Conservation (phyloP, 768 basidiomycete species). For the Sistotremastrum suecicum region DNA sequence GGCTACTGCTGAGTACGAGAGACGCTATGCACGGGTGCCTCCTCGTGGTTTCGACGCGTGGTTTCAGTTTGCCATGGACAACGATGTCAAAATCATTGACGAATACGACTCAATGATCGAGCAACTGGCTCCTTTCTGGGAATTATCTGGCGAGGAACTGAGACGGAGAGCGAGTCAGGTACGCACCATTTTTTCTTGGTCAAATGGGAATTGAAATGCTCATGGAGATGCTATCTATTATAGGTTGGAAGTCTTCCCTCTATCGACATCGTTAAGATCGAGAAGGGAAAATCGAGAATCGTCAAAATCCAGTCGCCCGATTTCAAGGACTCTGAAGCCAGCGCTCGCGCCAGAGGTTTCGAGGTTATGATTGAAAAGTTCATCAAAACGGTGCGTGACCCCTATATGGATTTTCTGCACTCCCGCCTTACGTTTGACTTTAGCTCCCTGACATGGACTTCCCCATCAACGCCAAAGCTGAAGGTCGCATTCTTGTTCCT, state of each 20-base stretch:
- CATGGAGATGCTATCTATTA: not conserved
- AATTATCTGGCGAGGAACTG: conserved; percentile 56
- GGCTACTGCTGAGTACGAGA: conserved; percentile 72
- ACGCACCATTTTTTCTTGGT: conserved; percentile 7
- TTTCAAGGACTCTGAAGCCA: conserved; percentile 51
- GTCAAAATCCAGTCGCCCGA: conserved; percentile 42
- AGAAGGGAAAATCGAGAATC: conserved; percentile 43
- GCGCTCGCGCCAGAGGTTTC: conserved; percentile 69
- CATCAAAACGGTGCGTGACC: conserved; percentile 34
- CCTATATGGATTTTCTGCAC: not conserved
- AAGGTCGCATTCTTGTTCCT: conserved; percentile 84
- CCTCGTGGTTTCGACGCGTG: conserved; percentile 87
- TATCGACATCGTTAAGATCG: conserved; percentile 75
- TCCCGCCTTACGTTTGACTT: conserved; percentile 2
- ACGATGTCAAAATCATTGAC: conserved; percentile 69
- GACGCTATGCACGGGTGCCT: conserved; percentile 63
- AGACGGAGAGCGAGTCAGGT: conserved; percentile 50
- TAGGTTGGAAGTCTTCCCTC: conserved; percentile 70
- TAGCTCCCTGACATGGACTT: conserved; percentile 92
- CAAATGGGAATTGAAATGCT: not conserved
- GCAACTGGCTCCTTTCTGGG: conserved; percentile 81
- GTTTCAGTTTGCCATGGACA: conserved; percentile 66
- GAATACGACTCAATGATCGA: conserved; percentile 74
- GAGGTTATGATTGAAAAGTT: conserved; percentile 62
- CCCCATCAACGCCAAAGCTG: conserved; percentile 85